Evolutionary conservation across 768 basidiomycete species (phyloP), one percentile per base, ranked within the genome.

Genomic region (Pisolithus marmoratus): DNA sequence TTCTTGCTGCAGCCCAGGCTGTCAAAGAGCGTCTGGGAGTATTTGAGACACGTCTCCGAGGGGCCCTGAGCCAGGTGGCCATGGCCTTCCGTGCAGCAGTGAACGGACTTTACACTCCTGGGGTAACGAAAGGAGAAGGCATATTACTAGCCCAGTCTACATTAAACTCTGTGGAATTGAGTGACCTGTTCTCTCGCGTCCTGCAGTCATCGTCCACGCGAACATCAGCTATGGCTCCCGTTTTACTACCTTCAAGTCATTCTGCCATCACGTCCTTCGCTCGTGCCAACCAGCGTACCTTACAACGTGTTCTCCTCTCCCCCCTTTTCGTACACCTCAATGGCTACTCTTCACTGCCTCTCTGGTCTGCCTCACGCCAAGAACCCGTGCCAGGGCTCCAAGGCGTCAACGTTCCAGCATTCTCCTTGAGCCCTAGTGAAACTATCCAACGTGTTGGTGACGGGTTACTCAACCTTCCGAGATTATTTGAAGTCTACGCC

Each of bases 401-500:
- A 20, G 75, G 72, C 14, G 63, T 75, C 23, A 68, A 74, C 62
- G 80, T 98, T 6, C 96, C 96, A 2, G 90, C 82, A 6, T 99
- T 99, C 72, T 96, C 94, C 1, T 76, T 97, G 12, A 90, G 90
- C 9, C 94, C 94, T 1, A 95, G 85, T 50, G 90, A 92, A 49
- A 83, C 80, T 4, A 85, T 96, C 54, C 89, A 94, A 54, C 83
- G 84, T 52, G 85, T 97, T 29, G 89, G 90, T 2, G 96, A 98
- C 63, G 93, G 94, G n/a, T 71, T 99, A 31, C 75, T 97, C 29
- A 96, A 95, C 70, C 80, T 99, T 3, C 92, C 95, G 2, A 73
- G 94, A 51, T 72, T 98, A 15, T 96, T 98, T 62, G 94, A 98
- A 67, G 87, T 94, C 17, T 95, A 96, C 62, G 90, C 88, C 7